A percentile compares a stretch with the other conserved stretches of the same genome.
These are phyloP conservation scores for Beauveria sp. DNA, from an alignment of 2,329 filamentous ascomycete species.

Conservation along the genomic window DNA sequence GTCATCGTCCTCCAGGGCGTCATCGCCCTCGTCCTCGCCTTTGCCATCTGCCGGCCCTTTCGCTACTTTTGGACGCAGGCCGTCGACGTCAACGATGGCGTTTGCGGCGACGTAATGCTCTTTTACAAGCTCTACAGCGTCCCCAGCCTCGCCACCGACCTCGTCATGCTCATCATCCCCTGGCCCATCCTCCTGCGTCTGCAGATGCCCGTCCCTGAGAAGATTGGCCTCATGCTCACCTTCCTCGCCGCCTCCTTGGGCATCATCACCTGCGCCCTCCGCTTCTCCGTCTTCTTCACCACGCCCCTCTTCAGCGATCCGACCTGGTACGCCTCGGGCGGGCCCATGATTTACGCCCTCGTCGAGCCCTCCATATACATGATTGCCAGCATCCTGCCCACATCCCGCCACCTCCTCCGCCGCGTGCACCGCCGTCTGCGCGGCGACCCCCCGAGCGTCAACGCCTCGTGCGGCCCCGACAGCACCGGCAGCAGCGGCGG, in stretches of 20 bases:
- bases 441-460: neutral
- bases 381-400: constrained; percentile 13
- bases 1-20: constrained; percentile 10
- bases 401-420: constrained; percentile 9
- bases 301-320: constrained; percentile 11
- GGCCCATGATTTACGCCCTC: constrained; percentile 13
- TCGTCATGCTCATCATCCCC: constrained; percentile 12
- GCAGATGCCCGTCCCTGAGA: constrained; percentile 10
- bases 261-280: constrained; percentile 12
- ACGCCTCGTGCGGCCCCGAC: neutral
- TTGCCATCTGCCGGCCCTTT: constrained; percentile 11
- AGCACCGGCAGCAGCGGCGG: neutral
- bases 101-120: constrained; percentile 13
- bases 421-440: neutral
- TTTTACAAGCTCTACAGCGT: constrained; percentile 14
- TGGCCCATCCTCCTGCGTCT: constrained; percentile 12
- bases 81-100: constrained; percentile 9
- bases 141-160: constrained; percentile 12
- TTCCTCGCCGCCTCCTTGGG: constrained; percentile 12
- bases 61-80: constrained; percentile 12
- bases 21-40: constrained; percentile 10
- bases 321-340: constrained; percentile 13
- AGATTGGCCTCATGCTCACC: constrained; percentile 11
- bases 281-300: constrained; percentile 13
- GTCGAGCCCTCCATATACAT: constrained; percentile 14